These are phyloP conservation scores for Ploettnerulaceae sp. DNA, from an alignment of 2,329 filamentous ascomycete genomes.

Conservation along the genomic window DNA sequence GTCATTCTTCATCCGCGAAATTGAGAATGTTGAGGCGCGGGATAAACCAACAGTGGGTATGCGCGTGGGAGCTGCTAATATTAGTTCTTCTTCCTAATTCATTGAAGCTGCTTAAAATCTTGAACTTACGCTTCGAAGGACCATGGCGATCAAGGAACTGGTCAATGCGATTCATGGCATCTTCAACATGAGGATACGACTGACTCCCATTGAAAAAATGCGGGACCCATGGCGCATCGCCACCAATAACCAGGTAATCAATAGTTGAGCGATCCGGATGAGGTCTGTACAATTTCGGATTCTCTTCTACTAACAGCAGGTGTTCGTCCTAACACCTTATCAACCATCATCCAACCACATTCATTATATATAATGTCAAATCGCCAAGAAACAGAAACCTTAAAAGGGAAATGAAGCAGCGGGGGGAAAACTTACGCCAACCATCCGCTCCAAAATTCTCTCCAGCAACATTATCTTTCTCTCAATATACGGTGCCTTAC, in stretches of 20 bases:
- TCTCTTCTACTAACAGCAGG: not conserved
- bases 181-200: slow-evolving; percentile 3
- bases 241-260: slow-evolving; percentile 1
- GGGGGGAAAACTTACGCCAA: not conserved
- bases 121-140: not conserved
- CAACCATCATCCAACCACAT: not conserved
- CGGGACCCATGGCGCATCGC: not conserved
- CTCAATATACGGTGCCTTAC: slow-evolving; percentile 1
- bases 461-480: not conserved
- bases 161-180: not conserved
- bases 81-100: too few species aligned
- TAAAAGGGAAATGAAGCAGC: not conserved
- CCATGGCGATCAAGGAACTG: not conserved
- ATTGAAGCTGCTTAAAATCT: too few species aligned
- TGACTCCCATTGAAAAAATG: not conserved
- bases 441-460: not conserved
- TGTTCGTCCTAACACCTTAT: not conserved
- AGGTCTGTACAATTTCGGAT: not conserved
- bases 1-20: not conserved
- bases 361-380: too few species aligned
- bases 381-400: not conserved
- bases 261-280: slow-evolving; percentile 1
- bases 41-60: not conserved
- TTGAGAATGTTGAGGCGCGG: not conserved
- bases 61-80: not conserved